Base-by-base conservation (phyloP, 2,329 filamentous ascomycete genomes). In the Pseudogymnoascus sp. region DNA sequence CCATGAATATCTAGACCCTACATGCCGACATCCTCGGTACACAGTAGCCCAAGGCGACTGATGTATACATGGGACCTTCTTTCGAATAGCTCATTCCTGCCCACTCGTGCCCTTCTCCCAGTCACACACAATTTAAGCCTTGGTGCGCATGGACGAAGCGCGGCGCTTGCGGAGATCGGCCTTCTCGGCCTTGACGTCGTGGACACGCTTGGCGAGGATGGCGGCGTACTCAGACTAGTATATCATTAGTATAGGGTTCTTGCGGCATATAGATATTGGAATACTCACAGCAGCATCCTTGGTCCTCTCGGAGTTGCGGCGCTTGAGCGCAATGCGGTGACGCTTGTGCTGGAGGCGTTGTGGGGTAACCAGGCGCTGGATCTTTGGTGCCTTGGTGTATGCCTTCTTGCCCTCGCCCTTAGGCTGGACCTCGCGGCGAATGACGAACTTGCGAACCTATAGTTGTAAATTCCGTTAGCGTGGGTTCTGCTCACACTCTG, bases 331-430 rank as follows among this genome's bases (percentile, higher is more conserved):
- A 76, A 95, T 84, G 74, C 92, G 87, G 86, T 97, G 94, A 77
- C 94, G 92, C 91, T 97, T 99, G 90, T 96, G 94, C 87, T 99
- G 94, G 77, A 99, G 92, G 80, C 94, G 94, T 84, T 97, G 94
- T 79, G 94, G 94, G 77, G 94, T 99, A 75, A 99, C 92, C 75
- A 99, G 91, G 79, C 94, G 91, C 88, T 99, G 94, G 83, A 99
- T 99, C 87, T 93, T 95, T 80, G 94, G 94, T 75, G 94, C 94
- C 91, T 99, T 99, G 89, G 93, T 97, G 89, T 97, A 97, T 75
- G 92, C 82, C 83, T 91, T 89, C 84, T 94, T 95, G 82, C 92
- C 93, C 86, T 97, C 94, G 77, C 88, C 90, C 89, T 96, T 96
- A 78, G 91, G 90, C 84, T 92, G 87, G 76, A 99, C 88, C 81